Evolutionary conservation across 257 asterid species (phyloP).

Genomic region (Fraxinus americana): DNA sequence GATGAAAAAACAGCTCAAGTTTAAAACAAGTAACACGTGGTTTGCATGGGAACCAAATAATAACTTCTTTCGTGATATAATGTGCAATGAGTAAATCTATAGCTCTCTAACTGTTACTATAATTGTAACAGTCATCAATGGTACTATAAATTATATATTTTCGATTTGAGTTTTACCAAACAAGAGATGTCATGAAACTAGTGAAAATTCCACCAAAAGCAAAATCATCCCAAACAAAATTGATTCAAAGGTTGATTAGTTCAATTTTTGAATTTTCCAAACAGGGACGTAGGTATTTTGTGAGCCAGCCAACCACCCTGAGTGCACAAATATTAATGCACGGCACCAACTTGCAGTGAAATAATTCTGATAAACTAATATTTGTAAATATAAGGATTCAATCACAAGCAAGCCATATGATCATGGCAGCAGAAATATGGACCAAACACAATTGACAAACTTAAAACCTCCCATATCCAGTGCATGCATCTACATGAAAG

Average conservation of each 20-base stretch:
- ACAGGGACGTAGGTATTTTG: too few relatives aligned
- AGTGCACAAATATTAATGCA: too few relatives aligned
- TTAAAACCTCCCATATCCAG: not conserved
- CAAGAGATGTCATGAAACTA: not conserved
- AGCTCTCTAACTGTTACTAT: not conserved
- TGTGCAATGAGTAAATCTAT: not conserved
- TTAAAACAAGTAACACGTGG: not conserved
- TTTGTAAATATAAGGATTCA: too few relatives aligned
- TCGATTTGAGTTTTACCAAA: too few relatives aligned
- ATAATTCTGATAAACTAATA: too few relatives aligned
- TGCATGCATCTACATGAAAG: not conserved
- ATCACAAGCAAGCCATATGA: not conserved
- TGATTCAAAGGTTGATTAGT: too few relatives aligned
- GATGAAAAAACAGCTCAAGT: too few relatives aligned
- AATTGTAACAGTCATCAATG: not conserved
- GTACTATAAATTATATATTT: too few relatives aligned
- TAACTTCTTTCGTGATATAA: not conserved
- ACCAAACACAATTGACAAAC: not conserved
- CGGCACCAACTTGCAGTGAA: too few relatives aligned
- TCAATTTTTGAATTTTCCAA: too few relatives aligned
- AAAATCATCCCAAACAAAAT: not conserved
- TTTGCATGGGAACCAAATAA: constrained; percentile 1
- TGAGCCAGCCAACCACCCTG: too few relatives aligned
- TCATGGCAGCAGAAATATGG: not conserved
- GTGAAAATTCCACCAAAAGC: not conserved